phyloP scores from a whole-genome alignment of 2,329 filamentous ascomycete species.

The Penicillium sp. region DNA sequence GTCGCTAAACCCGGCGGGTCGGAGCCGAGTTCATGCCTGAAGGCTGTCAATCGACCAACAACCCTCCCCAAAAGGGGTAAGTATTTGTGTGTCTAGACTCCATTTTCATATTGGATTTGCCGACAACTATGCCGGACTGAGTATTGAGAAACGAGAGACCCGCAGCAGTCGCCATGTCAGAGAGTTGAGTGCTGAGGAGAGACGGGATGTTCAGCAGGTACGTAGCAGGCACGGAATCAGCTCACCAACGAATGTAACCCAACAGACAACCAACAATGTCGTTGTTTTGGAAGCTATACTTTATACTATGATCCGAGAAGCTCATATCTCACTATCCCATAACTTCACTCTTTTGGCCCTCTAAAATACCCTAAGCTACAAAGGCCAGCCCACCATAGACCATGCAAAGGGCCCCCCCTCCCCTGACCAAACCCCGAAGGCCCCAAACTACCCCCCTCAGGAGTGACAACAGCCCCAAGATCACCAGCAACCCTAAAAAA shows the following conservation, averaged over 20 bases:
- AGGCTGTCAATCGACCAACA: not conserved
- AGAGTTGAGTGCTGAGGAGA: constrained; percentile 1
- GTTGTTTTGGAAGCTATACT: not conserved
- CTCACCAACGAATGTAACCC: not conserved
- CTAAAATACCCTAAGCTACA: not conserved
- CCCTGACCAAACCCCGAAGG: not conserved
- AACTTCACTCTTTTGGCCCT: not conserved
- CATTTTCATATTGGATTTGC: not conserved
- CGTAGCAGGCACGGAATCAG: not conserved
- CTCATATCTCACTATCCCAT: not conserved
- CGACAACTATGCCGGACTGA: not conserved
- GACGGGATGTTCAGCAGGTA: constrained; percentile 2
- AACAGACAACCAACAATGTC: not conserved
- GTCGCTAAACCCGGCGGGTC: not conserved
- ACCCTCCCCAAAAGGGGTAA: not conserved
- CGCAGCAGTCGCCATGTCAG: not conserved
- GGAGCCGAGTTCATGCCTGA: not conserved
- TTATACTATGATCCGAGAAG: not conserved
- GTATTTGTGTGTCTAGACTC: not conserved
- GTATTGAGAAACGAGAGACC: not conserved
- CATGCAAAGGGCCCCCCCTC: not conserved
- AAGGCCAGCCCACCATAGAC: constrained; percentile 1
- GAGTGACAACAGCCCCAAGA: not conserved
- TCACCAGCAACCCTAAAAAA: constrained; percentile 24
- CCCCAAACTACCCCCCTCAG: not conserved